Evolutionary conservation across 2,329 filamentous ascomycete species (phyloP), one percentile per base, ranked within the genome.

Genomic region (Didymella sp.): DNA sequence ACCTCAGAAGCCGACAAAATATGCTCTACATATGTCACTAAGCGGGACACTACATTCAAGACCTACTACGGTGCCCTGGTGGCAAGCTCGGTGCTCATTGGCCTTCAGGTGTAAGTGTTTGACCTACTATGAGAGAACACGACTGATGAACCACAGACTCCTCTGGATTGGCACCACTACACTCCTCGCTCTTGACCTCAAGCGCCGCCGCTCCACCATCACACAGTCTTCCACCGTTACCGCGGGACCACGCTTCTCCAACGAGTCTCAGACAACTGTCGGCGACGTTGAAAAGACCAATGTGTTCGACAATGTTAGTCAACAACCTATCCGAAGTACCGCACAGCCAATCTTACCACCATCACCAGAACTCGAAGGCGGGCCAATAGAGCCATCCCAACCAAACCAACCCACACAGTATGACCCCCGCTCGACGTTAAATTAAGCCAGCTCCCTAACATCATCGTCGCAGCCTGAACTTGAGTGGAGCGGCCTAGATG

Each of bases 91-190:
- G 57, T 70, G 3, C 64, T 75, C 22, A 64, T 62, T 3, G 67
- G 66, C 9, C 51, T 67, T n/a, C 56, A 74, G 45, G 58, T 72
- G 70, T 72, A 49, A 62, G 72, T 67, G 27, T 25, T 1, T 31
- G 15, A 33, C 13, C 15, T n/a, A 8, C 6, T 4, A n/a, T 33
- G 8, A 6, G 21, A 28, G 9, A 28, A 24, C 13, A 19, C 3
- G 4, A 25, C 50, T 56, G 27, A 61, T 21, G 17, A 28, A 11
- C 31, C 11, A 12, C 19, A 59, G 59, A 13, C 40, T 59, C 6
- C 49, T 59, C 12, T 61, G 59, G 59, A 33, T 43, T 24, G 28
- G 46, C 9, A 61, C 59, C 22, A 51, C 45, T 17, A 35, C 37
- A n/a, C 28, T 58, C 8, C 33, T 58, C 12, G 56, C 45, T 15